phyloP scores from a whole-genome alignment of 371 early-diverging fungal species.

The Rhizopus arrhizus region DNA sequence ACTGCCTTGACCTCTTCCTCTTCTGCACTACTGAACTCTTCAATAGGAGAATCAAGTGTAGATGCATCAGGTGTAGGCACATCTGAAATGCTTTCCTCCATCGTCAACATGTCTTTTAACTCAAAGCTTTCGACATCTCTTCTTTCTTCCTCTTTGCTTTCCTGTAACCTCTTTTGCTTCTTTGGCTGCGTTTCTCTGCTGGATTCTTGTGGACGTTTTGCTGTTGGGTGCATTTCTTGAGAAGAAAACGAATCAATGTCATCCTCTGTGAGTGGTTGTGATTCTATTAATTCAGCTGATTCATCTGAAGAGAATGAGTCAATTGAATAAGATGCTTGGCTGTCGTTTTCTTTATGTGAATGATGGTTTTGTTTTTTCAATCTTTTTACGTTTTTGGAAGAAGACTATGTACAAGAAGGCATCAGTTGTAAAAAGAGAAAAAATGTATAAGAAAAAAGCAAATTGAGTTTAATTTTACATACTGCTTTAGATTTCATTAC shows the following conservation, averaged over 20 bases:
- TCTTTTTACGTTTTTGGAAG: too few species aligned
- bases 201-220: too few species aligned
- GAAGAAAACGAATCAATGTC: not conserved
- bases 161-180: too few species aligned
- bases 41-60: not conserved
- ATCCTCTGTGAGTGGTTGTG: not conserved
- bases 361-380: not conserved
- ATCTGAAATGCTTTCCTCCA: not conserved
- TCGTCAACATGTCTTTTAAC: not conserved
- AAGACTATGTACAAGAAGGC: not conserved
- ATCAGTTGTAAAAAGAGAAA: too few species aligned
- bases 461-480: too few species aligned
- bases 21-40: not conserved
- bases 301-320: conserved; percentile 1
- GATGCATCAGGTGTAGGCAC: not conserved
- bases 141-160: not conserved
- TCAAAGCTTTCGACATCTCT: not conserved
- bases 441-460: too few species aligned
- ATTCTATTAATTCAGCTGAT: not conserved
- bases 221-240: not conserved
- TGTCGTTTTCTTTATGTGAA: not conserved
- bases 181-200: too few species aligned
- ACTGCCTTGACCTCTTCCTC: not conserved
- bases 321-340: not conserved
- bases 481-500: too few species aligned